Evolutionary conservation across 352 stramenopile species (phyloP), one percentile per base, ranked within the genome.

Genomic region (Blastocystis sp.): DNA sequence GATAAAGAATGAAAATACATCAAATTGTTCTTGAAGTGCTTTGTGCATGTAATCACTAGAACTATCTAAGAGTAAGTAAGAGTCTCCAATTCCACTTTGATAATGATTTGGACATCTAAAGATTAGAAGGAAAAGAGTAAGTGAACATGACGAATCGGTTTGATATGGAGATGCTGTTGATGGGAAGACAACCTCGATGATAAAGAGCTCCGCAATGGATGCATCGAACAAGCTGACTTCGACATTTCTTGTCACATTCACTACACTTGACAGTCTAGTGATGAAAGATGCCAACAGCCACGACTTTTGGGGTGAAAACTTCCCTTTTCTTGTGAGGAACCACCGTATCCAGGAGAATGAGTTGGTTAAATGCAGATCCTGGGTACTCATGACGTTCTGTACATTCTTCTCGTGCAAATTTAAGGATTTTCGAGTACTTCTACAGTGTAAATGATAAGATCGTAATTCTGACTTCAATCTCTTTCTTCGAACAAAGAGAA

Each of bases 261-360:
- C 73, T 44, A 51, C 73, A 84, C 1, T 84, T 84, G 22, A 84
- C 51, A 51, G 22, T 54, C 73, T 84, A 60, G 0, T 22, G 30
- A 30, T 42, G 30, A 84, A 54, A 40, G 0, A 9, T 33, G 15
- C 48, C 0, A 17, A n/a, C 7, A 6, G 37, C 6, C 17, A 0
- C 2, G 17, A 84, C 73, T 48, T 84, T 84, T 4, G 24, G 17
- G 9, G 73, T 64, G 0, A 84, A 24, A 0, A 27, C 40, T n/a
- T 84, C 73, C 30, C 73, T 4, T 57, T 84, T 84, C 53, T 84
- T 84, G 73, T 68, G 44, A 48, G 73, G 54, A 84, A 84, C 73
- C 4, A 42, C 53, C 3, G 73, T 84, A 40, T 84, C 73, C 0
- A 84, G n/a, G 42, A 84, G 53, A 66, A 64, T 42, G 59, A 84